Base-by-base conservation (phyloP, 1,139 yeast genomes). In the Diutina pseudorugosa region DNA sequence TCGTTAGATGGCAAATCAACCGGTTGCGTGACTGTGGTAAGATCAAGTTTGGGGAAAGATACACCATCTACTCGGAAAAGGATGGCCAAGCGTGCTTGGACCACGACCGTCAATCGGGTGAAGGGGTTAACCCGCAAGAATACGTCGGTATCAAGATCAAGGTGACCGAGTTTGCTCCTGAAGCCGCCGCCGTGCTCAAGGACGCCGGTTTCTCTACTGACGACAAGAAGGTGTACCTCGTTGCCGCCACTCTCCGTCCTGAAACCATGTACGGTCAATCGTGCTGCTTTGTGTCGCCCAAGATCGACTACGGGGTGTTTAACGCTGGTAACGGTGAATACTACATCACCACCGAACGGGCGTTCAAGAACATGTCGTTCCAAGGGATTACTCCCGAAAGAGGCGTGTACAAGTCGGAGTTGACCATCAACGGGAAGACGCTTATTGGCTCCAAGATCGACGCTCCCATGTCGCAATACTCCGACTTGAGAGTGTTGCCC, bases 21-120 rank as follows among this genome's bases (percentile, higher is more conserved):
- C 79, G 86, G 66, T 81, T 94, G 66, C 87, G 83, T 73, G 91
- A 81, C 52, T 72, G 79, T 55, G 95, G 94, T 56, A 93, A 90
- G 72, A 90, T 93, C 72, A 93, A 91, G 75, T 93, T 93, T 62
- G 99, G 98, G 68, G 95, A 93, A 74, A 85, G 99, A 73, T 89
- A 90, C 76, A 94, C 99, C 59, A 89, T 93, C 62, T 93, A 88
- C 72, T 91, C 98, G 47, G 96, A 91, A 65, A 91, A 87, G 73
- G 98, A 93, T 71, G 97, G 97, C 56, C 99, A 93, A 75, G 95
- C 98, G 50, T 93, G 99, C 77, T 91, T 93, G 90, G 98, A 93
- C 70, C 99, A 93, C 70, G 99, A 93, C 71, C 85, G 99, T 77
- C 85, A 80, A 69, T 81, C 93, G 52, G 99, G 99, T 66, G 99